Percentiles rank a stretch among this genome's conserved stretches.
Conservation (phyloP, 2,329 filamentous ascomycete species). For the Colletotrichum sidae region DNA sequence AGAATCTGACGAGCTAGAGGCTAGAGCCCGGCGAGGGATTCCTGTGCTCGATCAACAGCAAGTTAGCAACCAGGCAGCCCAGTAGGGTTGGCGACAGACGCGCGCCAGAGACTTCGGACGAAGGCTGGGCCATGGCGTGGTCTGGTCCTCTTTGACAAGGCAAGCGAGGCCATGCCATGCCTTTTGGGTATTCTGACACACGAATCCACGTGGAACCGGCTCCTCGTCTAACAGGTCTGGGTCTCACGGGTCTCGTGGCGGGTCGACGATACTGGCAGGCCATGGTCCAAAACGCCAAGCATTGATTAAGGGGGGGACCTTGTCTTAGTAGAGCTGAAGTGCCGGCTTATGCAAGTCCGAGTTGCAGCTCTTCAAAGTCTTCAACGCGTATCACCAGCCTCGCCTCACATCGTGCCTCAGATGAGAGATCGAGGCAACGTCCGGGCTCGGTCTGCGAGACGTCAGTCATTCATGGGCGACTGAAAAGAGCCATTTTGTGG, state of each 20-base stretch:
- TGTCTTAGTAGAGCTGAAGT: constrained; percentile 13
- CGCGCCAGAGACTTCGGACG: constrained; percentile 24
- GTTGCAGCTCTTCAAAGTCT: constrained; percentile 12
- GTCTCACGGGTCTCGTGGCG: constrained; percentile 18
- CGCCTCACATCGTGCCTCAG: constrained; percentile 13
- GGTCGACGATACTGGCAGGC: not conserved
- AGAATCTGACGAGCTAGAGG: no score
- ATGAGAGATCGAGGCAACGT: not conserved
- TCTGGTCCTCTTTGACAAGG: no score
- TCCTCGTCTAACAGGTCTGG: constrained; percentile 11
- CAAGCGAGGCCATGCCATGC: no score
- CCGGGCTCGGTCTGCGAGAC: no score
- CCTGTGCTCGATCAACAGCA: not conserved
- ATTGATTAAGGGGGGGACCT: constrained; percentile 29
- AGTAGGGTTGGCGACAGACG: constrained; percentile 31
- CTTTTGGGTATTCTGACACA: constrained; percentile 23
- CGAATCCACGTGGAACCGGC: constrained; percentile 27
- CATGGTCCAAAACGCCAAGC: constrained; percentile 31
- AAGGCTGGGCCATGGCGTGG: not conserved
- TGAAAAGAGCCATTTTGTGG: constrained; percentile 1
- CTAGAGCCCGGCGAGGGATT: not conserved
- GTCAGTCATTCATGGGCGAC: no score
- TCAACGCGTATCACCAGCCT: constrained; percentile 14
- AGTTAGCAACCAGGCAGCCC: not conserved
- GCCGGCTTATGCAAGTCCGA: constrained; percentile 8